Base-by-base conservation (phyloP, 345 rosid species). In the Excoecaria agallocha region DNA sequence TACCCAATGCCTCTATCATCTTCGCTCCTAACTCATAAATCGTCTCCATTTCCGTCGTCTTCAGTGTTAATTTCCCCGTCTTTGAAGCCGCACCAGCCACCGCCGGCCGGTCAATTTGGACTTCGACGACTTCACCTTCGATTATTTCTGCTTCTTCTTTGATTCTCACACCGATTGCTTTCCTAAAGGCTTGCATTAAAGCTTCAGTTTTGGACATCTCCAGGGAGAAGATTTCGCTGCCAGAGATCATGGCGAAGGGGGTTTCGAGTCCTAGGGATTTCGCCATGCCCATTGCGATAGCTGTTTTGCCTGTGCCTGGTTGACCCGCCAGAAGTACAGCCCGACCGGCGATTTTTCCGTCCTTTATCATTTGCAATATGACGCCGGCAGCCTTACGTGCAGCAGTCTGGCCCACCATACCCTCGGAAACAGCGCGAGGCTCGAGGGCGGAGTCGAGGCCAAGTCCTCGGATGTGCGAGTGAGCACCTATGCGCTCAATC, bases 211-310 rank as follows among this genome's bases (percentile, higher is more conserved):
- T 94, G 2, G 98, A 94, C 97, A 94, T 93, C 48, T 93, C 97
- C 1, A 94, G 85, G 1, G 98, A 93, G 87, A 93, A 94, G 48
- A 94, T 85, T 80, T 94, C 98, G 65, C 97, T 91, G 3, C 79
- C 98, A 1, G 97, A 90, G 58, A 93, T 87, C 97, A 93, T 91
- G 0, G 98, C 91, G 52, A 94, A 94, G 30, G 98, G 98, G 30
- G 98, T 94, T 73, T 94, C 98, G 20, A 86, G 85, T 15, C 98
- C 98, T 0, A 94, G 89, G 5, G 98, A 94, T 77, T 93, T 94
- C 17, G 98, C 98, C 94, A 94, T 90, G 15, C 98, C 98, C 97
- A 94, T 94, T 0, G 98, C 98, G 35, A 93, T 94, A 19, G 98
- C 98, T 0, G 98, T 94, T 72, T 94, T 94, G 6, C 98, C 98